Evolutionary conservation across 2,329 filamentous ascomycete genomes (phyloP).

Genomic region (Fusarium robinianum): DNA sequence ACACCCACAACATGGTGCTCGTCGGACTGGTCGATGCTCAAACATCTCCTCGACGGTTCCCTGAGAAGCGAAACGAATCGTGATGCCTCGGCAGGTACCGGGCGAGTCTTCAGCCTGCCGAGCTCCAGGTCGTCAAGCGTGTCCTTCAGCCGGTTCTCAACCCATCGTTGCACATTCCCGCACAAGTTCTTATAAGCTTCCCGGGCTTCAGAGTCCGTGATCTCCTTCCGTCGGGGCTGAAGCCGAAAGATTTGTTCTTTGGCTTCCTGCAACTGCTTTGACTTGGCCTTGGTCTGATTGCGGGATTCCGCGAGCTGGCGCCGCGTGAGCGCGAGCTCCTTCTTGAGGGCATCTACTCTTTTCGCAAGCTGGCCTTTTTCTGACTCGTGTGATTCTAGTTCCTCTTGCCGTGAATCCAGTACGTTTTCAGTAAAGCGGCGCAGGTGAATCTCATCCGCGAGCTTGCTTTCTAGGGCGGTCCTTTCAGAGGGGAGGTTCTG

Average conservation of each 20-base stretch:
- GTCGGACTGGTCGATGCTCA: conserved; percentile 40
- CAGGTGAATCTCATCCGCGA: conserved; percentile 41
- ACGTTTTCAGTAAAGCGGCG: conserved; percentile 44
- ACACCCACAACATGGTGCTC: conserved; percentile 43
- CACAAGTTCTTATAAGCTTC: conserved; percentile 42
- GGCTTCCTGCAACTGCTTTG: conserved; percentile 39
- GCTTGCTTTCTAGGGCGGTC: conserved; percentile 31
- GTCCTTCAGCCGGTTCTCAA: conserved; percentile 41
- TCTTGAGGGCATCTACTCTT: conserved; percentile 38
- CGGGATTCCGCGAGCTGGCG: conserved; percentile 40
- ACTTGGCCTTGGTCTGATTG: conserved; percentile 31
- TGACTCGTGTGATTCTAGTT: conserved; percentile 40
- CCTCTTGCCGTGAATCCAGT: conserved; percentile 43
- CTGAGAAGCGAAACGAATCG: conserved; percentile 42
- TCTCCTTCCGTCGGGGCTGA: conserved; percentile 41
- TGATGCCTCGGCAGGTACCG: conserved; percentile 35
- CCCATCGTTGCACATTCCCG: conserved; percentile 44
- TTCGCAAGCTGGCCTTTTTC: conserved; percentile 37
- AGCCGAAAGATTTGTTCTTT: conserved; percentile 42
- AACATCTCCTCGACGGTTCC: conserved; percentile 42
- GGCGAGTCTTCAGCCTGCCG: conserved; percentile 32
- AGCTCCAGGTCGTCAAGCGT: conserved; percentile 41
- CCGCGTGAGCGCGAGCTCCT: conserved; percentile 38
- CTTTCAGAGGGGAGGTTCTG: conserved; percentile 19
- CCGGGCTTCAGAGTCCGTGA: conserved; percentile 43